Base-by-base conservation (phyloP, 768 basidiomycete genomes). In the Trametes coccinea region DNA sequence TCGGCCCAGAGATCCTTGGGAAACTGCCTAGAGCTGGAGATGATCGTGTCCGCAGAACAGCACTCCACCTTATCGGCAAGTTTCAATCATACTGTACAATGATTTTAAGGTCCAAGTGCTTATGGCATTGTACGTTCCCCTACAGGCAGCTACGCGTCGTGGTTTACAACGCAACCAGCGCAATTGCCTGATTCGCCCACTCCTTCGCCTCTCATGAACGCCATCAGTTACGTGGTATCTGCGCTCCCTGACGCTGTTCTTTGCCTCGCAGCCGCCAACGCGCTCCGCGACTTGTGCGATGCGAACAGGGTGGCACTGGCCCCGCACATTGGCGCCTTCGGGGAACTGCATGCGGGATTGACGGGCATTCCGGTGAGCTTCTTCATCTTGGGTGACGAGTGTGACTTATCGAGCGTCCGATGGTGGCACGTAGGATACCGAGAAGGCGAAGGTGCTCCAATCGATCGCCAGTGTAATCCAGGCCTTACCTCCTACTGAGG, bases 391-490 rank as follows among this genome's bases (percentile, higher is more conserved):
- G 9, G n/a, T 53, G 37, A 27, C n/a, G 30, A 0, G 29, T 8
- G 39, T 58, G 30, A 27, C 41, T 45, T 31, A 46, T 13, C 1
- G 11, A 9, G 31, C 10, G 9, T 37, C 7, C 3, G 9, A 11
- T 53, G 33, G 37, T 31, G 62, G 27, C 41, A 8, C 51, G 70
- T 66, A 91, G 88, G 90, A 92, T 66, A 85, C 87, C 22, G 94
- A 96, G 73, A 91, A 90, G 75, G 84, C 86, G 66, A 97, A 95
- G 74, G 92, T 97, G 0, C 77, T 97, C 47, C 91, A 97, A 71
- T 92, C 90, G 0, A 95, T 98, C 53, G 87, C 93, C 1, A 96
- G 94, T 64, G 93, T 98, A 3, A 90, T 97, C 34, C 92, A 97
- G 68, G 95, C 95, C 0, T 74, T 98, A 51, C 88, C 92, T 0